Evolutionary conservation across 805 yeast genomes (phyloP).

Genomic region (Yamadazyma philogaea): DNA sequence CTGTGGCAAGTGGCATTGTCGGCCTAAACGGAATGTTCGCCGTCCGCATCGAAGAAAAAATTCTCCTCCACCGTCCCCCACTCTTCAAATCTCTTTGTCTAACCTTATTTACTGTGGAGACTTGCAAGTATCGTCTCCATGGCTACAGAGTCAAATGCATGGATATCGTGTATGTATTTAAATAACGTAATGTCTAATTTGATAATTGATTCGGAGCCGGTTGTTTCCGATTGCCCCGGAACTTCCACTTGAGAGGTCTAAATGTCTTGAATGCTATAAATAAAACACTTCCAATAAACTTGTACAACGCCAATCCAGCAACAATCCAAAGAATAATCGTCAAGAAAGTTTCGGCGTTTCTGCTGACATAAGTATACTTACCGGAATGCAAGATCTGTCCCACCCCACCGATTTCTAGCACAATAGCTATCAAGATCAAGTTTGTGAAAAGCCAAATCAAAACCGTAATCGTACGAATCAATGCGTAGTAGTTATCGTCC

Average conservation of each 20-base stretch:
- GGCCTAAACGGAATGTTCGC: too few relatives aligned
- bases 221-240: slow-evolving; percentile 8
- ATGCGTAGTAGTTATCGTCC: slow-evolving; percentile 83
- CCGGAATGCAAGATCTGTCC: slow-evolving; percentile 34
- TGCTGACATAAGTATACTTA: slow-evolving; percentile 27
- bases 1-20: too few relatives aligned
- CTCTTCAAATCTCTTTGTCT: too few relatives aligned
- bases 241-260: slow-evolving; percentile 41
- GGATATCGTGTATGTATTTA: neutral
- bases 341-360: slow-evolving; percentile 64
- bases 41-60: too few relatives aligned
- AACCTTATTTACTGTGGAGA: too few relatives aligned
- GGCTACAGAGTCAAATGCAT: too few relatives aligned
- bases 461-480: slow-evolving; percentile 84
- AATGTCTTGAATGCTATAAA: slow-evolving; percentile 46
- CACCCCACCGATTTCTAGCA: slow-evolving; percentile 80
- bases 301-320: slow-evolving; percentile 80
- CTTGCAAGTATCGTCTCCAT: too few relatives aligned
- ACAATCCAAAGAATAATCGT: slow-evolving; percentile 90
- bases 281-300: slow-evolving; percentile 71
- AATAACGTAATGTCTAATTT: neutral
- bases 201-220: neutral
- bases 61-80: too few relatives aligned
- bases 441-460: slow-evolving; percentile 87
- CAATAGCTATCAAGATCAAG: slow-evolving; percentile 76